Percentiles rank a stretch among this genome's conserved stretches.
Conservation (phyloP, 345 rosid species). For the Eucalyptus virginea region DNA sequence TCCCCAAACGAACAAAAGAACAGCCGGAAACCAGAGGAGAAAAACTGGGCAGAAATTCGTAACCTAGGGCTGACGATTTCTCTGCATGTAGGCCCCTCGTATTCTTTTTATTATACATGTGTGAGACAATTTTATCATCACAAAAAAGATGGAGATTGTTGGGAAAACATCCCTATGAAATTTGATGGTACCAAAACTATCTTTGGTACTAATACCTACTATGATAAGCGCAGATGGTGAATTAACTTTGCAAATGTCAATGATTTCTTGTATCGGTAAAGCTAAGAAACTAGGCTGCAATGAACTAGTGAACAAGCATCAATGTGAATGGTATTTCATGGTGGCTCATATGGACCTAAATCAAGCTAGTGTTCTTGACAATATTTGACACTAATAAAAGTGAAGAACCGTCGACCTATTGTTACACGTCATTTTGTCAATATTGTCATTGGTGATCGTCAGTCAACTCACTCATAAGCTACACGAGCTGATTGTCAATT, state of each 20-base stretch:
- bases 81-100: no score
- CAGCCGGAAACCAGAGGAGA: no score
- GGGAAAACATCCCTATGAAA: neutral
- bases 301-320: neutral
- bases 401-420: neutral
- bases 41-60: no score
- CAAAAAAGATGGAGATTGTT: neutral
- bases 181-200: neutral
- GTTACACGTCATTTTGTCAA: no score
- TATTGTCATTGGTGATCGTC: neutral
- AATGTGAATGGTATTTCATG: neutral
- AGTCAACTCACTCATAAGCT: neutral
- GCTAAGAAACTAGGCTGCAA: neutral
- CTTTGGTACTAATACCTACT: no score
- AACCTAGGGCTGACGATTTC: no score
- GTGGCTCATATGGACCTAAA: neutral
- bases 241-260: neutral
- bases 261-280: neutral
- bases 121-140: neutral
- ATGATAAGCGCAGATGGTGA: neutral
- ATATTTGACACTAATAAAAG: neutral
- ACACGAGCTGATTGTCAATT: neutral
- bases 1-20: no score
- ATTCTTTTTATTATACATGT: no score
- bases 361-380: neutral